Evolutionary conservation across 441 rosid genomes (phyloP).

Genomic region (Bruguiera hainesii): DNA sequence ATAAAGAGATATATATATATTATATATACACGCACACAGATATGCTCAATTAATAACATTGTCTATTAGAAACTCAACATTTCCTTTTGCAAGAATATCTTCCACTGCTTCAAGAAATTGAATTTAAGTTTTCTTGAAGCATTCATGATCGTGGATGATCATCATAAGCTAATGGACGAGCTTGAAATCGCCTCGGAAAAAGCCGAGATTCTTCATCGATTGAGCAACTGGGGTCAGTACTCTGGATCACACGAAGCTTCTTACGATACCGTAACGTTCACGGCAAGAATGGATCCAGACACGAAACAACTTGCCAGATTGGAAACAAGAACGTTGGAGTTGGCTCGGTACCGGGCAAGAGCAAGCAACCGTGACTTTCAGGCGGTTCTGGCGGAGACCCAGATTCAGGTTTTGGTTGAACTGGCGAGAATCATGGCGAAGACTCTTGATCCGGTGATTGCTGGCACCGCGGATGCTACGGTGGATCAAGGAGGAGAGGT

Average conservation of each 20-base stretch:
- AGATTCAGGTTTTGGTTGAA: slow-evolving; percentile 5
- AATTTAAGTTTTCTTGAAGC: no score
- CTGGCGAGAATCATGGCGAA: slow-evolving; percentile 17
- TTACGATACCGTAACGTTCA: background rate
- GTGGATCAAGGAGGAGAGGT: slow-evolving; percentile 8
- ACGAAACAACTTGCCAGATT: background rate
- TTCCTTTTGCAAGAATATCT: no score
- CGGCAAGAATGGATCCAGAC: background rate
- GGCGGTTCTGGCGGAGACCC: slow-evolving; percentile 10
- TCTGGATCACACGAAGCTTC: background rate
- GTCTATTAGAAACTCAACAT: no score
- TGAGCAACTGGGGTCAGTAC: slow-evolving; percentile 9
- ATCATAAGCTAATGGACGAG: background rate
- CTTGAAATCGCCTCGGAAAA: slow-evolving; percentile 3
- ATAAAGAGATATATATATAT: no score
- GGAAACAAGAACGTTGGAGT: slow-evolving; percentile 3
- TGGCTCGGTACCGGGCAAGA: slow-evolving; percentile 13
- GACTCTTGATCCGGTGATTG: slow-evolving; percentile 14
- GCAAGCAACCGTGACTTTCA: background rate
- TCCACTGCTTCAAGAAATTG: no score
- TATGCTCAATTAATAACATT: no score
- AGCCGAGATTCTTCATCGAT: slow-evolving; percentile 13
- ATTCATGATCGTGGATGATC: no score
- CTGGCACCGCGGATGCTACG: background rate
- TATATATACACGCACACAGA: no score